Evolutionary conservation across 2,329 filamentous ascomycete genomes (phyloP), one percentile per base, ranked within the genome.

Genomic region (Aspergillus pseudotamarii): DNA sequence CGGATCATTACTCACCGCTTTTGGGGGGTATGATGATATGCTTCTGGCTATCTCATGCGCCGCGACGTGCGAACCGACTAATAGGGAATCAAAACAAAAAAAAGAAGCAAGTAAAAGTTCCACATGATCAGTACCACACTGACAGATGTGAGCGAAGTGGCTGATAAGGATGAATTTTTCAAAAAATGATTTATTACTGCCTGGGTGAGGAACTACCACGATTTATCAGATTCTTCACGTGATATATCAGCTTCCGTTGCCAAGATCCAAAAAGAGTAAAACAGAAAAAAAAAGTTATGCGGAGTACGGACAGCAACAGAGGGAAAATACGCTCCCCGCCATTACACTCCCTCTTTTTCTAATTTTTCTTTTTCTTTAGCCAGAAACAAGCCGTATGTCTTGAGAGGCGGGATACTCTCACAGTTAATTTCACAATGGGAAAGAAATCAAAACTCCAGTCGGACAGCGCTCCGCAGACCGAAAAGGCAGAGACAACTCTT

Each of bases 371-470:
- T 26, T 55, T 16, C 30, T 38, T 34, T 5, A 21, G 12, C 11
- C 6, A 57, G 19, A n/a, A 51, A 51, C 16, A 51, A 28, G 6
- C 19, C n/a, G 1, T 16, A 28, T 36, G 21, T 14, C 11, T 41
- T 16, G 16, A 43, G 60, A 30, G 38, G 51, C 45, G 19, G 46
- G 34, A 6, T 19, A 45, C 26, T 41, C 41, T 34, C 21, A 23
- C 19, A n/a, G 2, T 53, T 10, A 32, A 54, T 36, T 54, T 57
- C 59, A 72, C 62, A 36, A 77, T 78, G 75, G 75, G 75, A 55
- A 78, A 77, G 58, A 76, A 76, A 61, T 72, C 69, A 28, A 77
- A 76, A 38, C 71, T 71, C 1, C 70, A 73, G 57, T 70, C 74
- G 41, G 70, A 65, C 41, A 57, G 60, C 14, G 26, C 57, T 61